Evolutionary conservation across 148 eudicot genomes (phyloP).

Genomic region (Dianthus caryophyllus): DNA sequence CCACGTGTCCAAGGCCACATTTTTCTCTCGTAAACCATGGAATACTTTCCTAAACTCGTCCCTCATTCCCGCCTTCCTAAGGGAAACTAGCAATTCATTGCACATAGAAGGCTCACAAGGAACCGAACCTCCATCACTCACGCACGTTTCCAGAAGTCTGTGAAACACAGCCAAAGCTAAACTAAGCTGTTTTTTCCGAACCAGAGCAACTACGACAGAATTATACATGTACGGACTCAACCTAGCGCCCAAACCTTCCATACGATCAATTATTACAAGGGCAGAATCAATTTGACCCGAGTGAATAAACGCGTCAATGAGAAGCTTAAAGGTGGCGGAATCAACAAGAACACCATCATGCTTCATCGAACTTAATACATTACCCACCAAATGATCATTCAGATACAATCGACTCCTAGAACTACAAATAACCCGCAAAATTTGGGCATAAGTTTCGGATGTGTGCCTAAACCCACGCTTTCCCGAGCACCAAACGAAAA

Average conservation of each 20-base stretch:
- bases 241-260: constrained; percentile 40
- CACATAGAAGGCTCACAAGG: constrained; percentile 51
- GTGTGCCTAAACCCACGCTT: constrained; percentile 58
- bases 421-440: constrained; percentile 43
- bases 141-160: constrained; percentile 39
- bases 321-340: constrained; percentile 49
- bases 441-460: constrained; percentile 46
- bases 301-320: constrained; percentile 57
- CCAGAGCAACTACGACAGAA: constrained; percentile 56
- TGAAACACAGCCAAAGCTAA: constrained; percentile 52
- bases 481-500: constrained; percentile 61
- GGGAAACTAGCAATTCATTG: constrained; percentile 81
- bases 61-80: constrained; percentile 58
- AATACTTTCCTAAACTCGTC: constrained; percentile 49
- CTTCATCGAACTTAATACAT: constrained; percentile 48
- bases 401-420: constrained; percentile 24
- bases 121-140: constrained; percentile 19
- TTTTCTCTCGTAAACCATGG: constrained; percentile 41
- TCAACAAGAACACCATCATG: constrained; percentile 49
- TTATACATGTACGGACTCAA: constrained; percentile 45
- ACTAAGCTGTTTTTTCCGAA: constrained; percentile 43
- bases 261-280: constrained; percentile 51
- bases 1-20: constrained; percentile 46
- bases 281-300: constrained; percentile 63
- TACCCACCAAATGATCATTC: constrained; percentile 33